Evolutionary conservation across 164 flowering plant species (phyloP).

Genomic region (Paratinospora sagittata): DNA sequence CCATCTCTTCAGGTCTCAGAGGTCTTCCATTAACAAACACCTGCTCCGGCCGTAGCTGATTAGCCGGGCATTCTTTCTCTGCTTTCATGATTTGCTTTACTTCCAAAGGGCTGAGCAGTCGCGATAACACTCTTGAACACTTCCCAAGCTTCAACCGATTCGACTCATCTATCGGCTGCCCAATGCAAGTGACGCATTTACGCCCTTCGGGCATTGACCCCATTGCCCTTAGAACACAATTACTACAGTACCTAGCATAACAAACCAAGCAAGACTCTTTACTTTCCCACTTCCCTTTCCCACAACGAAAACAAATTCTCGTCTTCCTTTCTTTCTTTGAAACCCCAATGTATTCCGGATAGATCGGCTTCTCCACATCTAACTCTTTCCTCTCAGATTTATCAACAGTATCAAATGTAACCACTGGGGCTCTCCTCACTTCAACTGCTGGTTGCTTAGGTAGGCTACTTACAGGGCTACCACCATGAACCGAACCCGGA

Average conservation of each 20-base stretch:
- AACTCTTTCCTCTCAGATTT: conserved; percentile 47
- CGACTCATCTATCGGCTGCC: conserved; percentile 74
- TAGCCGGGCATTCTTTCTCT: conserved; percentile 91
- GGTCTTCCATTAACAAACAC: conserved; percentile 68
- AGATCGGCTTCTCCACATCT: conserved; percentile 32
- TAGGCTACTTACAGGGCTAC: conserved; percentile 24
- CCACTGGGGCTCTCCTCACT: conserved; percentile 54
- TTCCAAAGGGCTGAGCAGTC: conserved; percentile 76
- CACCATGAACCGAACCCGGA: conserved; percentile 40
- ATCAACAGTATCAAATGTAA: conserved; percentile 64
- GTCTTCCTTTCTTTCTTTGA: conserved; percentile 50
- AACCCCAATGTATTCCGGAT: conserved; percentile 48
- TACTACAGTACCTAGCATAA: conserved; percentile 82
- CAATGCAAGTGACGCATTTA: conserved; percentile 92
- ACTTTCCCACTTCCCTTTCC: conserved; percentile 82
- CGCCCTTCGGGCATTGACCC: conserved; percentile 99
- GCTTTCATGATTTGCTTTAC: conserved; percentile 94
- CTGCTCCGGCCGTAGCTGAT: conserved; percentile 98
- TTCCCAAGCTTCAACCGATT: conserved; percentile 68
- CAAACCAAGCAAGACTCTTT: conserved; percentile 88
- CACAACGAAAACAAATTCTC: conserved; percentile 69
- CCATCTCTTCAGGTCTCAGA: conserved; percentile 83
- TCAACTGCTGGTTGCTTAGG: conserved; percentile 35
- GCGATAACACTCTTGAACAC: conserved; percentile 63
- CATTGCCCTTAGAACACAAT: conserved; percentile 95